phyloP scores from a whole-genome alignment of 2,329 filamentous ascomycete species.

The Beauveria scarabaeidicola region DNA sequence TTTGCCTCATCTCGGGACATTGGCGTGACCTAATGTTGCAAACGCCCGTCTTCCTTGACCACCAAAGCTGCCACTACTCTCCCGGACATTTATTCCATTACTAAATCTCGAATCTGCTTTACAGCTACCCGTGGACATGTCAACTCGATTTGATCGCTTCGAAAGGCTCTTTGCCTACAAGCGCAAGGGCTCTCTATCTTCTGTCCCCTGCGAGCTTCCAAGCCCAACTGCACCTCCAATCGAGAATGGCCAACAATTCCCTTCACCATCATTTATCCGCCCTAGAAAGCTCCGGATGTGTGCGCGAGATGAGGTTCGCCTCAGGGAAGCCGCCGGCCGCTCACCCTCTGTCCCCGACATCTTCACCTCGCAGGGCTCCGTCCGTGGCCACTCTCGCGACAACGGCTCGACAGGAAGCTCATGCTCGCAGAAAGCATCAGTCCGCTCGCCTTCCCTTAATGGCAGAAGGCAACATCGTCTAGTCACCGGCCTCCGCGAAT shows the following conservation, averaged over 20 bases:
- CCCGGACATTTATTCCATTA: not conserved
- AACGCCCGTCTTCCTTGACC: slow-evolving; percentile 5
- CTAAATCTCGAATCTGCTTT: not conserved
- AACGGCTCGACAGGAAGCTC: slow-evolving; percentile 13
- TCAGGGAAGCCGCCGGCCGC: slow-evolving; percentile 21
- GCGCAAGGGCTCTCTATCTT: slow-evolving; percentile 24
- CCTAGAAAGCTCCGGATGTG: slow-evolving; percentile 47
- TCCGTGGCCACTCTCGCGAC: slow-evolving; percentile 10
- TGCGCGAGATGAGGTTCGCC: slow-evolving; percentile 41
- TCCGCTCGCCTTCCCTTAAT: slow-evolving; percentile 20
- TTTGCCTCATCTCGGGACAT: slow-evolving; percentile 7
- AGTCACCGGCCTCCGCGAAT: slow-evolving; percentile 25
- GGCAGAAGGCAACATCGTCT: slow-evolving; percentile 17
- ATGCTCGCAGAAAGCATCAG: slow-evolving; percentile 14
- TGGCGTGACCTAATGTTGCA: not conserved
- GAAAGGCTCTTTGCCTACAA: slow-evolving; percentile 45
- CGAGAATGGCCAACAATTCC: slow-evolving; percentile 32
- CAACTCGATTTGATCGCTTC: slow-evolving; percentile 39
- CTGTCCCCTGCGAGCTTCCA: slow-evolving; percentile 18
- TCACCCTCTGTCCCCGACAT: slow-evolving; percentile 15
- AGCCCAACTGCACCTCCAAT: slow-evolving; percentile 15
- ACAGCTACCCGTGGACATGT: slow-evolving; percentile 32
- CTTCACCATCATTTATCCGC: slow-evolving; percentile 46
- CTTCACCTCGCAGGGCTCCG: slow-evolving; percentile 5
- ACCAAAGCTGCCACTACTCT: not conserved